These are phyloP conservation scores for Domatiomyces globalis DNA, from an alignment of 2,329 filamentous ascomycete genomes.

Conservation along the genomic window DNA sequence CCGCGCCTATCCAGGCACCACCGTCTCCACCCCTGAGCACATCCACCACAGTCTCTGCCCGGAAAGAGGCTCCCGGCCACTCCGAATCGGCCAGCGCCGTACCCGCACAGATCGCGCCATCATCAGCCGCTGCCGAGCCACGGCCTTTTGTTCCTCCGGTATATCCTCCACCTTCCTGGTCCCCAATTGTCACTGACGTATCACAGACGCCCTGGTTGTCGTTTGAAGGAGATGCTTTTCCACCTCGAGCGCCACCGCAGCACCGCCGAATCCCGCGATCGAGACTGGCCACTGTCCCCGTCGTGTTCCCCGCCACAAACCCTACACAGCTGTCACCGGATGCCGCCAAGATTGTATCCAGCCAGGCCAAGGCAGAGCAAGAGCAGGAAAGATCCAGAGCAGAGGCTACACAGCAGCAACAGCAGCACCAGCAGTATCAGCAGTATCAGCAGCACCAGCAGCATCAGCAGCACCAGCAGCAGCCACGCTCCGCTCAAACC, in stretches of 20 bases:
- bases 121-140: background rate
- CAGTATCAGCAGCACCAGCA: too few species aligned
- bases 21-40: conserved; percentile 16
- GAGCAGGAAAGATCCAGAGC: conserved; percentile 6
- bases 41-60: conserved; percentile 15
- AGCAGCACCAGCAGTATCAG: too few species aligned
- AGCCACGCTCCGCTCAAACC: conserved; percentile 24
- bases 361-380: conserved; percentile 27
- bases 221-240: conserved; percentile 40
- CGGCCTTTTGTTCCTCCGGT: conserved; percentile 39
- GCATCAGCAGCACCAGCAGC: conserved; percentile 7
- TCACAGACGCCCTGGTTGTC: conserved; percentile 47
- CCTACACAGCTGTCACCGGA: conserved; percentile 17
- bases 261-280: conserved; percentile 29
- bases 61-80: conserved; percentile 14
- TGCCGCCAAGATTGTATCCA: conserved; percentile 11
- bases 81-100: conserved; percentile 22
- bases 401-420: conserved; percentile 3
- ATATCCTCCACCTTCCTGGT: conserved; percentile 15
- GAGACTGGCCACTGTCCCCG: conserved; percentile 22
- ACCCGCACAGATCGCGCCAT: conserved; percentile 14
- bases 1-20: conserved; percentile 25
- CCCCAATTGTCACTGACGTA: conserved; percentile 2
- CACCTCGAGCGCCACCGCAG: conserved; percentile 34
- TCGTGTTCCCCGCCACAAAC: conserved; percentile 41